Evolutionary conservation across 345 rosid species (phyloP).

Genomic region (Pugionium cornutum): DNA sequence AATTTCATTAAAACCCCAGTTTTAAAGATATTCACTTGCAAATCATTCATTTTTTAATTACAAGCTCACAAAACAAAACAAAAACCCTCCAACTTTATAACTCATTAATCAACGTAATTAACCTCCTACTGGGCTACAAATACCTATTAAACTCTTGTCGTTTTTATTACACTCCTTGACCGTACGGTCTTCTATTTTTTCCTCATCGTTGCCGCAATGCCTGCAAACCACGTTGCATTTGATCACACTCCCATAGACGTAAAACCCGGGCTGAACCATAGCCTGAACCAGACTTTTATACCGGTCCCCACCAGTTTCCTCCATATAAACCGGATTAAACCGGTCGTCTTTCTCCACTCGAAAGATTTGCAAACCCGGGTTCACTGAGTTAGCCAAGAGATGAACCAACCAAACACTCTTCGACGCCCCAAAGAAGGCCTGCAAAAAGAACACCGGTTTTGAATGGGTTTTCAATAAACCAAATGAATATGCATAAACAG

Average conservation of each 20-base stretch:
- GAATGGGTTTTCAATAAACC: too few relatives aligned
- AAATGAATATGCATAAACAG: neutral
- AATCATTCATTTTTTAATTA: conserved; percentile 26
- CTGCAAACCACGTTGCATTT: conserved; percentile 91
- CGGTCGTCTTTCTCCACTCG: conserved; percentile 62
- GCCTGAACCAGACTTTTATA: conserved; percentile 60
- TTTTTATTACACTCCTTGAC: conserved; percentile 37
- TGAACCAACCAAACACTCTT: conserved; percentile 89
- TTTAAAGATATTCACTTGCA: conserved; percentile 35
- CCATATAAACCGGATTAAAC: conserved; percentile 84
- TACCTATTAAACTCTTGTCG: conserved; percentile 32
- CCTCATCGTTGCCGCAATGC: conserved; percentile 46
- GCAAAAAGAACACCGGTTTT: conserved; percentile 19
- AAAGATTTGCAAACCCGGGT: conserved; percentile 74
- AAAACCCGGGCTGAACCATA: conserved; percentile 94
- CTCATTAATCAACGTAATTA: conserved; percentile 21
- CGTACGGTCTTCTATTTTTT: conserved; percentile 27
- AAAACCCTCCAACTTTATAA: conserved; percentile 21
- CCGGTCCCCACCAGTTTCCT: conserved; percentile 68
- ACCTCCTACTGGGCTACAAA: conserved; percentile 41
- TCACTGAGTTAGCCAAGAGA: conserved; percentile 85
- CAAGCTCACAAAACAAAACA: conserved; percentile 26
- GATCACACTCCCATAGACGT: conserved; percentile 72
- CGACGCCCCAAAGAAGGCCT: conserved; percentile 85
- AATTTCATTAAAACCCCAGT: neutral